phyloP scores from a whole-genome alignment of 1,284 basidiomycete species.

The Phlebopus sp. region DNA sequence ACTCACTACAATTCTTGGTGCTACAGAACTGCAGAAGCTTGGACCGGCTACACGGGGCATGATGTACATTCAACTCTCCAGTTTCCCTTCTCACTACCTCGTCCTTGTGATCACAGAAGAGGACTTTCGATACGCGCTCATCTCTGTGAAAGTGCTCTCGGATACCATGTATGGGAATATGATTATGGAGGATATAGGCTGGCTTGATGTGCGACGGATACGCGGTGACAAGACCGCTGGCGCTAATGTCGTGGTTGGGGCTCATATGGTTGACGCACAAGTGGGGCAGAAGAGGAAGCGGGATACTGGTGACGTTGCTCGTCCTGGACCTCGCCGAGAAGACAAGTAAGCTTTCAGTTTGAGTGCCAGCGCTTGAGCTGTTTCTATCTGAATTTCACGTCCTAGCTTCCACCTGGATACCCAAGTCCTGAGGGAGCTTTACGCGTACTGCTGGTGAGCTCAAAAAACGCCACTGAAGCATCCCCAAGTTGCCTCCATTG shows the following conservation, averaged over 20 bases:
- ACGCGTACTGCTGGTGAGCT: conserved; percentile 76
- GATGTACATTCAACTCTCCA: conserved; percentile 69
- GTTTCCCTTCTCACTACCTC: conserved; percentile 70
- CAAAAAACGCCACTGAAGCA: neutral
- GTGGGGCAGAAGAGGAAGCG: conserved; percentile 39
- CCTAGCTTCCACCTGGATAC: conserved; percentile 66
- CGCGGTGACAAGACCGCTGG: conserved; percentile 40
- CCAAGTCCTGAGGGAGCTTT: conserved; percentile 67
- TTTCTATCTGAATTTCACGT: neutral
- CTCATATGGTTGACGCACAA: conserved; percentile 19
- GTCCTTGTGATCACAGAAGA: conserved; percentile 76
- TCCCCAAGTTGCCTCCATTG: neutral
- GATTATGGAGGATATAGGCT: conserved; percentile 72
- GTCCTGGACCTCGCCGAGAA: conserved; percentile 13
- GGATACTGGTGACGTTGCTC: conserved; percentile 14
- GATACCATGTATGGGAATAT: conserved; percentile 56
- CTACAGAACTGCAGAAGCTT: conserved; percentile 59
- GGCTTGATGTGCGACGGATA: conserved; percentile 68
- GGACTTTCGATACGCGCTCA: conserved; percentile 73
- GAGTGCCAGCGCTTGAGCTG: neutral
- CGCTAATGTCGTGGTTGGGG: conserved; percentile 12
- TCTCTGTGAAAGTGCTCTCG: conserved; percentile 52
- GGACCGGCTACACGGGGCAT: conserved; percentile 53
- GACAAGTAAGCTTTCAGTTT: conserved; percentile 25
- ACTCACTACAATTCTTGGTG: neutral